phyloP scores from a whole-genome alignment of 306 rosid genomes.

The Vachellia pachyceras region DNA sequence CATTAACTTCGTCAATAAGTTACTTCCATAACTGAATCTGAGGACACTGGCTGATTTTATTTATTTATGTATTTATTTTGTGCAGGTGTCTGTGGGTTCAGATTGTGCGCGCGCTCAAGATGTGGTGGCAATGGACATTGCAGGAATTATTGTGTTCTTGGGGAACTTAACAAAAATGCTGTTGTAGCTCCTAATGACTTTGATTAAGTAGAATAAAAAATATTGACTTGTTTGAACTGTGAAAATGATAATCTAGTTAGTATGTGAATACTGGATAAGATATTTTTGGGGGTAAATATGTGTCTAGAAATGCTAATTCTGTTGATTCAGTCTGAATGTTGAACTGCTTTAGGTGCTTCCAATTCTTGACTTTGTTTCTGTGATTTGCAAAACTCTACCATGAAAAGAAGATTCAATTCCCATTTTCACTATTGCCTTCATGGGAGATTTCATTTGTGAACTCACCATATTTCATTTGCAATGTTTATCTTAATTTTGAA shows the following conservation, averaged over 20 bases:
- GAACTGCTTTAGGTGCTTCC: slow-evolving; percentile 5
- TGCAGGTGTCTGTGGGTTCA: slow-evolving; percentile 88
- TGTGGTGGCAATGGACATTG: slow-evolving; percentile 64
- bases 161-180: slow-evolving; percentile 55
- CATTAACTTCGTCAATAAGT: background rate
- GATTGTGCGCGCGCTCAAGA: slow-evolving; percentile 53
- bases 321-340: slow-evolving; percentile 19
- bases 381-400: slow-evolving; percentile 3
- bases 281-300: slow-evolving; percentile 34
- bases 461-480: background rate
- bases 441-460: background rate
- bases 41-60: slow-evolving; percentile 15
- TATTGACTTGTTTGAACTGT: slow-evolving; percentile 7
- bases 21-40: slow-evolving; percentile 11
- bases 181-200: slow-evolving; percentile 66
- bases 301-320: slow-evolving; percentile 36
- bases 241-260: background rate
- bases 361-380: background rate
- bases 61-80: background rate
- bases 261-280: slow-evolving; percentile 28
- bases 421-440: background rate
- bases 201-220: slow-evolving; percentile 22
- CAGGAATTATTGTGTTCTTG: slow-evolving; percentile 57
- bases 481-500: slow-evolving; percentile 9
- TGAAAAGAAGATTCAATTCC: background rate